phyloP scores from a whole-genome alignment of 768 basidiomycete species.

The Hygrophoropsis aurantiaca region DNA sequence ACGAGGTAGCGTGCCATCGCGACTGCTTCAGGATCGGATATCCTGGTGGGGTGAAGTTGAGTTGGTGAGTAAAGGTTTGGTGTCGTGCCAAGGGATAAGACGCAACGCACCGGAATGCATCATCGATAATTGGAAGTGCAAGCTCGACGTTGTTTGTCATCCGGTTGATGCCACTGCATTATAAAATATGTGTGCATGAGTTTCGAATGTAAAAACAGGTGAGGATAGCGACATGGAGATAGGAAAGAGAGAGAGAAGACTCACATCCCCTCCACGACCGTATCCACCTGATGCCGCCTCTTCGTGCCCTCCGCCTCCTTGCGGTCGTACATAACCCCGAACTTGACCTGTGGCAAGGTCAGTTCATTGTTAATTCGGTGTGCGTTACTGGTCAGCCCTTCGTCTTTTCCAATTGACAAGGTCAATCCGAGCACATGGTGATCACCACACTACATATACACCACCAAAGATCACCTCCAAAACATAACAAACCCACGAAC shows the following conservation, averaged over 20 bases:
- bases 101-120: conserved; percentile 86
- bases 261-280: conserved; percentile 91
- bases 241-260: conserved; percentile 19
- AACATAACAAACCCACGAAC: background rate
- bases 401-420: background rate
- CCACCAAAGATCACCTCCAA: too few relatives aligned
- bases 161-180: conserved; percentile 83
- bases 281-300: conserved; percentile 92
- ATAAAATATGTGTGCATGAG: background rate
- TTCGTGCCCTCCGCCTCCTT: conserved; percentile 93
- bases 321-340: conserved; percentile 93
- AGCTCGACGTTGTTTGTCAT: conserved; percentile 88
- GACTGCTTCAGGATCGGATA: conserved; percentile 92
- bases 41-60: too few relatives aligned
- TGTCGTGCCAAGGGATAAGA: conserved; percentile 7
- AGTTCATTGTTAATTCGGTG: background rate
- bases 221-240: background rate
- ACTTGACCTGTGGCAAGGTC: conserved; percentile 57
- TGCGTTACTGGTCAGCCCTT: too few relatives aligned
- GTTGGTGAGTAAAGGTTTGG: background rate
- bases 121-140: conserved; percentile 81
- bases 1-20: conserved; percentile 95
- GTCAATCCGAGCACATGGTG: background rate
- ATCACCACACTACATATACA: background rate
- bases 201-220: background rate